Evolutionary conservation across 306 rosid species (phyloP).

Genomic region (Oemleria cerasiformis): DNA sequence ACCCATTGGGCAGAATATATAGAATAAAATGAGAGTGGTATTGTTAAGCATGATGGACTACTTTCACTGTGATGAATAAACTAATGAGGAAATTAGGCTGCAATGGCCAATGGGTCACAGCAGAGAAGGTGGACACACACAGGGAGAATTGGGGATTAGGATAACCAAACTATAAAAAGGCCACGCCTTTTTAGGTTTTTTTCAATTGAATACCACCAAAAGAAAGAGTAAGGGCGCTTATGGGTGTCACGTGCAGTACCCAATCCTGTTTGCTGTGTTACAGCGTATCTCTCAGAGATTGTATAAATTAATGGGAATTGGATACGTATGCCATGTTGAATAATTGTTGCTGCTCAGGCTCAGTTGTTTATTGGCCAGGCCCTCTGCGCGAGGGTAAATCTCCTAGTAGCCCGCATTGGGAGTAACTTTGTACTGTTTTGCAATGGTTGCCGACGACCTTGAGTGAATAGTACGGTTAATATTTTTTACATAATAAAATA

Average conservation of each 20-base stretch:
- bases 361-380: background rate
- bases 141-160: background rate
- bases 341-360: background rate
- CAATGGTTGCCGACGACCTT: too few relatives aligned
- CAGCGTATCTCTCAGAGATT: background rate
- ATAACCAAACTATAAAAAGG: background rate
- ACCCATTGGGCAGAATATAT: background rate
- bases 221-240: slow-evolving; percentile 18
- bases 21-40: background rate
- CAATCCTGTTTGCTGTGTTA: slow-evolving; percentile 2
- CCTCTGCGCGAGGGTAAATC: background rate
- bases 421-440: too few relatives aligned
- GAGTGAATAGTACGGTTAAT: too few relatives aligned
- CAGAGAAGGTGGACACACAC: background rate
- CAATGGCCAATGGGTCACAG: background rate
- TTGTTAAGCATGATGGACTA: background rate
- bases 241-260: slow-evolving; percentile 58
- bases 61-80: background rate
- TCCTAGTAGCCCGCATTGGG: background rate
- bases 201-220: slow-evolving; percentile 20
- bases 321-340: background rate
- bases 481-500: too few relatives aligned
- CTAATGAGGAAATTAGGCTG: slow-evolving; percentile 5
- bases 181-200: background rate
- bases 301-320: background rate